Conservation (phyloP, 257 asterid species). For the Jacaranda copaia region DNA sequence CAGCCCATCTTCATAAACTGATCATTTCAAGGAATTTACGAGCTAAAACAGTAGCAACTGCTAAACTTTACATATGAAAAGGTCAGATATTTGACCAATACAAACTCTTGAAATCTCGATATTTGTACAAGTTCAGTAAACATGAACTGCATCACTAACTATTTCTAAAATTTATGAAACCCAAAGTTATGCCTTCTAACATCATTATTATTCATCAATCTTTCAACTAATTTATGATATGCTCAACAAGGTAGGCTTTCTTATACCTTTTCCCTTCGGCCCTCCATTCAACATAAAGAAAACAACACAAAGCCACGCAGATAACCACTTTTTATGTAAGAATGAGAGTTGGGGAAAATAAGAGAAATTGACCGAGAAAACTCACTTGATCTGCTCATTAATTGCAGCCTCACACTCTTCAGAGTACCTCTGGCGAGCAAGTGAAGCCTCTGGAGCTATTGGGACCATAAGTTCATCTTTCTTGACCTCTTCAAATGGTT, state of each 20-base stretch:
- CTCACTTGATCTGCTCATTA: conserved; percentile 80
- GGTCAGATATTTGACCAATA: too few relatives aligned
- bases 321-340: neutral
- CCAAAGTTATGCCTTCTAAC: neutral
- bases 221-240: neutral
- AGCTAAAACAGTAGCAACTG: neutral
- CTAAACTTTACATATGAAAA: too few relatives aligned
- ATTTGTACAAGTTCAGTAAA: neutral
- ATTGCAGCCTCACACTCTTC: conserved; percentile 62
- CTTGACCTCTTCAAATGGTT: conserved; percentile 91
- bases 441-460: conserved; percentile 51
- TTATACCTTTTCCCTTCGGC: too few relatives aligned
- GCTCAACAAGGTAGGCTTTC: neutral
- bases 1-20: too few relatives aligned
- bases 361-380: neutral
- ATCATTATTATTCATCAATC: neutral
- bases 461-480: conserved; percentile 67
- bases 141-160: neutral
- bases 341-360: neutral
- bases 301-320: neutral
- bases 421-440: conserved; percentile 73
- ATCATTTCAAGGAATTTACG: neutral
- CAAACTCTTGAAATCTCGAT: too few relatives aligned
- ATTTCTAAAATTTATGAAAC: neutral
- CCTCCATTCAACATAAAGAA: neutral